Percentiles rank a stretch among this genome's conserved stretches.
Conservation (phyloP, 306 rosid genomes). For the Prosopis cineraria region DNA sequence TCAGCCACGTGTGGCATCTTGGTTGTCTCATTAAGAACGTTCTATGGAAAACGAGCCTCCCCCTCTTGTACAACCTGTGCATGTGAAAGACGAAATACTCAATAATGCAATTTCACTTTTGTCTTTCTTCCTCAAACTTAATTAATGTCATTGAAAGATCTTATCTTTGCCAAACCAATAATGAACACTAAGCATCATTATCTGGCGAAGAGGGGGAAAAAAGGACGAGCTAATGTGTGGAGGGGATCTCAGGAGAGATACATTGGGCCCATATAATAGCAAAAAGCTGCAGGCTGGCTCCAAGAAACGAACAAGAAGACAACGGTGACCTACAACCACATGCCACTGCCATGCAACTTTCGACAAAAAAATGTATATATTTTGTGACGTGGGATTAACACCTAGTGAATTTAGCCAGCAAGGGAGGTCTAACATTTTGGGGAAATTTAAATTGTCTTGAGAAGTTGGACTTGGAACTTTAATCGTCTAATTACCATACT, state of each 20-base stretch:
- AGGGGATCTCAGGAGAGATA: background rate
- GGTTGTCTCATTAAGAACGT: background rate
- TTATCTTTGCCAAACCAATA: background rate
- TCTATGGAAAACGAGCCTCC: background rate
- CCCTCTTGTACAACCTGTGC: background rate
- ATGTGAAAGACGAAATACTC: slow-evolving; percentile 2
- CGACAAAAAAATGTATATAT: too few species aligned
- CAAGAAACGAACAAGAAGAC: background rate
- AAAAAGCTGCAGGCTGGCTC: background rate
- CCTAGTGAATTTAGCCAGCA: background rate
- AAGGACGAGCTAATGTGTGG: background rate
- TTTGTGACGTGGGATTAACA: background rate
- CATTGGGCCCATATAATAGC: background rate
- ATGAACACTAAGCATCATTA: background rate
- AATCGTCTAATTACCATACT: background rate
- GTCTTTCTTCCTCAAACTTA: background rate
- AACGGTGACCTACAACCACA: background rate
- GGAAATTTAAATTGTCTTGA: background rate
- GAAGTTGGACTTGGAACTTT: background rate
- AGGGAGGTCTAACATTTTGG: background rate
- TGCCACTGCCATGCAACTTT: background rate
- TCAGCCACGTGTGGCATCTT: background rate
- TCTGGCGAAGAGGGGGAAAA: background rate
- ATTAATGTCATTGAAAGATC: background rate
- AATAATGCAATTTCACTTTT: background rate